These are phyloP conservation scores for Arctium lappa DNA, from an alignment of 129 eudicot genomes.

Conservation along the genomic window DNA sequence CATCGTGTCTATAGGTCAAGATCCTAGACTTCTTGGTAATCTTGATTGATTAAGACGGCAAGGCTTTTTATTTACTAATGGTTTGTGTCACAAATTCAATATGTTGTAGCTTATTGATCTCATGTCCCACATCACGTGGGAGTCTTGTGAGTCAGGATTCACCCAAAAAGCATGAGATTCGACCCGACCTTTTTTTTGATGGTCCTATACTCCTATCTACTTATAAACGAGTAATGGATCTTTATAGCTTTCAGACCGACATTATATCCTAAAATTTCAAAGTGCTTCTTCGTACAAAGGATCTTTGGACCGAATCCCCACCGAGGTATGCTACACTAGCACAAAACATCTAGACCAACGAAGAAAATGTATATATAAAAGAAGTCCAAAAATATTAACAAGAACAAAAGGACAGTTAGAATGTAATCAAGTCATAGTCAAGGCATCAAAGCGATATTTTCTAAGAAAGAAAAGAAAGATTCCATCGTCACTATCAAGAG, in stretches of 20 bases:
- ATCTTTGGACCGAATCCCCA: neutral
- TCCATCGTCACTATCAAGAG: slow-evolving; percentile 11
- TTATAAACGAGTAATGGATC: neutral
- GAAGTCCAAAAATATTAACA: neutral
- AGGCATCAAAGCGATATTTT: neutral
- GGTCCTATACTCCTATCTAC: neutral
- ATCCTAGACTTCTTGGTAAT: neutral
- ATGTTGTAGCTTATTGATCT: neutral
- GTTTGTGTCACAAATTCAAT: neutral
- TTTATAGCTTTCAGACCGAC: neutral
- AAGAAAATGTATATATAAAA: neutral
- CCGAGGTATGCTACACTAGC: neutral
- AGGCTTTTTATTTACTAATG: neutral
- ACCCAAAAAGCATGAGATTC: neutral
- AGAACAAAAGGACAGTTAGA: neutral
- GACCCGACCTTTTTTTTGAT: neutral
- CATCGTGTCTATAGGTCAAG: neutral
- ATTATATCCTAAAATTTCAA: neutral
- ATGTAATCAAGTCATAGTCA: neutral
- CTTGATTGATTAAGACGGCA: neutral
- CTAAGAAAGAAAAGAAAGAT: neutral
- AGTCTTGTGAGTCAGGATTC: neutral
- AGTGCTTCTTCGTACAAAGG: neutral
- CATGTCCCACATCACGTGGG: neutral
- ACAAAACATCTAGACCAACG: neutral